Percentiles rank a stretch among this genome's conserved stretches.
Conservation (phyloP, 768 basidiomycete genomes). For the Phaeolepiota aurea region DNA sequence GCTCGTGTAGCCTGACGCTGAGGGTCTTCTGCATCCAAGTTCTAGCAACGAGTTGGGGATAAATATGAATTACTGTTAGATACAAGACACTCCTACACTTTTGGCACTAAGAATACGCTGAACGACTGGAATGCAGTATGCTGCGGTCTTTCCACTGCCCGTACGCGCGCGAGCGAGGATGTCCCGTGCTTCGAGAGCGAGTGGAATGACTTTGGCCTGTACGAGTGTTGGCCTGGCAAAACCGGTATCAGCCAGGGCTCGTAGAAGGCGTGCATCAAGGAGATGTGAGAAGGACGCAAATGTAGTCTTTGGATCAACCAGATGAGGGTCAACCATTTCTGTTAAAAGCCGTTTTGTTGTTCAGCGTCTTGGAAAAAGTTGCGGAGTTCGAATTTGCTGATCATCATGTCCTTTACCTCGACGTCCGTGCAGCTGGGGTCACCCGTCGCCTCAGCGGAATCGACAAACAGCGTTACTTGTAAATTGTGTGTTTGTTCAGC, state of each 20-base stretch:
- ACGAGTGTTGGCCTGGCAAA: slow-evolving; percentile 90
- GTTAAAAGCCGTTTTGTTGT: background rate
- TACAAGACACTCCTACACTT: slow-evolving; percentile 44
- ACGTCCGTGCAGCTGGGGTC: background rate
- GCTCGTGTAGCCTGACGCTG: slow-evolving; percentile 57
- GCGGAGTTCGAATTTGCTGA: slow-evolving; percentile 16
- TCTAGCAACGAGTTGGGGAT: slow-evolving; percentile 16
- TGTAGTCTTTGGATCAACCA: slow-evolving; percentile 38
- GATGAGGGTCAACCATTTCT: slow-evolving; percentile 35
- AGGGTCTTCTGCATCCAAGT: slow-evolving; percentile 27
- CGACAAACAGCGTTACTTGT: slow-evolving; percentile 25
- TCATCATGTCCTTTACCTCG: too few species aligned
- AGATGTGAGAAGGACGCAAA: slow-evolving; percentile 65
- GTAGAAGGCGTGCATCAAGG: slow-evolving; percentile 78
- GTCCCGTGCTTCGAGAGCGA: slow-evolving; percentile 83
- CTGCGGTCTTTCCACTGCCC: slow-evolving; percentile 95
- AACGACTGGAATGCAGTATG: slow-evolving; percentile 86
- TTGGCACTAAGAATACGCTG: slow-evolving; percentile 84
- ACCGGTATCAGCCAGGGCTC: slow-evolving; percentile 82
- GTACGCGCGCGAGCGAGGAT: slow-evolving; percentile 92
- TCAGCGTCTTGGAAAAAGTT: background rate
- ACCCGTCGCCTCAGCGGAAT: slow-evolving; percentile 2
- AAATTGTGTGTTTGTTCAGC: slow-evolving; percentile 28
- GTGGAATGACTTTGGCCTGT: slow-evolving; percentile 86
- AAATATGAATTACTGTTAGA: background rate